These are phyloP conservation scores for Coemansia sp. DNA, from an alignment of 192 early-diverging fungal species.

Conservation along the genomic window DNA sequence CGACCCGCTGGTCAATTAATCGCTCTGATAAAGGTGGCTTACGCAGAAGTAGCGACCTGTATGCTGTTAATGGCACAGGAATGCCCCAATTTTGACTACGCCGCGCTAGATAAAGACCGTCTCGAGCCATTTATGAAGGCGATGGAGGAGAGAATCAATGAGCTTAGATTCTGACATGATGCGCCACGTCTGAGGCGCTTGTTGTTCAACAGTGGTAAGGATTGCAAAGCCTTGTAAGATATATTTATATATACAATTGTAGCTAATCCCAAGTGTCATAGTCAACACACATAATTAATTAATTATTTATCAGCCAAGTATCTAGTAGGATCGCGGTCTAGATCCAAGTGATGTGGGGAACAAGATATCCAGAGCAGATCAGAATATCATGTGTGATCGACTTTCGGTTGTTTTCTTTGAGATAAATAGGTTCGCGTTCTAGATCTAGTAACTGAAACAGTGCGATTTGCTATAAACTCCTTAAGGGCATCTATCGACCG, in stretches of 20 bases:
- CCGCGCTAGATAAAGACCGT: not conserved
- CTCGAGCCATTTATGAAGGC: not conserved
- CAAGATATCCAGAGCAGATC: not conserved
- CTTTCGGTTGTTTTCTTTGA: not conserved
- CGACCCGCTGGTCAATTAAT: not conserved
- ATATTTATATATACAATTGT: too few species aligned
- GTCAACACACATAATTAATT: not conserved
- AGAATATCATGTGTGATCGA: conserved; percentile 1
- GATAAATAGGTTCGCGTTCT: not conserved
- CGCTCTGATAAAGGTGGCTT: too few species aligned
- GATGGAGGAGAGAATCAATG: not conserved
- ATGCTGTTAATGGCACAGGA: not conserved
- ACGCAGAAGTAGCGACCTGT: not conserved
- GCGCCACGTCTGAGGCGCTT: not conserved
- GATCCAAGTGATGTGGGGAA: not conserved
- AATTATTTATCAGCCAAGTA: not conserved
- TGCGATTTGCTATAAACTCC: conserved; percentile 1
- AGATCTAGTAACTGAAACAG: not conserved
- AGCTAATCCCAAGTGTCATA: too few species aligned
- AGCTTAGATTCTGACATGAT: not conserved
- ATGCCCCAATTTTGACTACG: not conserved
- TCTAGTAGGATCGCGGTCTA: not conserved
- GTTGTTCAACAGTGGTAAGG: not conserved
- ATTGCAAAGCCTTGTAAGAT: not conserved
- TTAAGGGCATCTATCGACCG: not conserved